Percentiles rank a stretch among this genome's conserved stretches.
These are phyloP conservation scores for Graphilbum ipis-grandicollis DNA, from an alignment of 2,329 filamentous ascomycete species.

Conservation along the genomic window DNA sequence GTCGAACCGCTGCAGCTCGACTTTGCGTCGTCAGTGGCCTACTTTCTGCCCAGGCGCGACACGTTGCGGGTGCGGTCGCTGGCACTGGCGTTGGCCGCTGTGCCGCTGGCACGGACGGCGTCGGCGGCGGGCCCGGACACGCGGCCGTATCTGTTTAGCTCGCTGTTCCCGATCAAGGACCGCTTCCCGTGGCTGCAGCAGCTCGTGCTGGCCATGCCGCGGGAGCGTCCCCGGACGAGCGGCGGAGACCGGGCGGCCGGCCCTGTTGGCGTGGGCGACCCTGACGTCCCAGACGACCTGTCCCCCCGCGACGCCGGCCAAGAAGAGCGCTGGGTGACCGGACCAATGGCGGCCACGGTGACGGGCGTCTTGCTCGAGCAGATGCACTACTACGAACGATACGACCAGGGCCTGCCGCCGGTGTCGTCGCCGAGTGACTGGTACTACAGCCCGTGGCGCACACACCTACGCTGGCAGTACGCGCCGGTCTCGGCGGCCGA, in stretches of 20 bases:
- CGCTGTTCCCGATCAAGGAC: constrained; percentile 30
- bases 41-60: constrained; percentile 26
- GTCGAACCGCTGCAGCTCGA: constrained; percentile 28
- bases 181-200: constrained; percentile 19
- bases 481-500: background rate
- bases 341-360: background rate
- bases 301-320: background rate
- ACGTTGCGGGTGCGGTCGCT: constrained; percentile 19
- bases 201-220: constrained; percentile 18
- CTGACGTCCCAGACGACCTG: too few relatives aligned
- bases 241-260: too few relatives aligned
- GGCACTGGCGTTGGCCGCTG: too few relatives aligned
- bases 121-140: too few relatives aligned
- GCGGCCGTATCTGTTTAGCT: constrained; percentile 29
- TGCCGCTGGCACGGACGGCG: too few relatives aligned
- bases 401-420: too few relatives aligned
- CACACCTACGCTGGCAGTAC: too few relatives aligned
- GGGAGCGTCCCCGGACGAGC: too few relatives aligned
- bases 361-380: too few relatives aligned
- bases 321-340: background rate
- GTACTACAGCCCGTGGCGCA: too few relatives aligned
- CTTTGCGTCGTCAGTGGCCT: constrained; percentile 29
- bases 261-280: too few relatives aligned
- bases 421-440: too few relatives aligned
- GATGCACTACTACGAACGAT: background rate